Percentiles rank a stretch among this genome's conserved stretches.
Evolutionary conservation across 2,329 filamentous ascomycete genomes (phyloP).

Genomic region (Colletotrichum musae): DNA sequence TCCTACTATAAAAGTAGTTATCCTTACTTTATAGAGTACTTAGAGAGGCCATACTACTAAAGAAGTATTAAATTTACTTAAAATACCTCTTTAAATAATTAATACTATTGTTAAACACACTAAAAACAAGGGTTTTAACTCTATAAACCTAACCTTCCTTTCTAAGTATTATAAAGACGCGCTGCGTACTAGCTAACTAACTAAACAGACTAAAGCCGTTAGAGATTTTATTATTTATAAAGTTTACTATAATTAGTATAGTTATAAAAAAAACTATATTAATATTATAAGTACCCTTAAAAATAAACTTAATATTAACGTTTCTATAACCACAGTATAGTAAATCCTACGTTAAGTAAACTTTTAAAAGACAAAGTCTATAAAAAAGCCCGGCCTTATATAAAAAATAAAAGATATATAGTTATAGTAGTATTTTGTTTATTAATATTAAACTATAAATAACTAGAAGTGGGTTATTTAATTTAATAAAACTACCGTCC

Average conservation of each 20-base stretch:
- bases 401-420: not conserved
- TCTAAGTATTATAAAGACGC: not conserved
- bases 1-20: not conserved
- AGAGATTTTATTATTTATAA: not conserved
- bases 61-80: not conserved
- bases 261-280: slow-evolving; percentile 21
- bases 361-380: slow-evolving; percentile 4
- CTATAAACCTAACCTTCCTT: not conserved
- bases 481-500: slow-evolving; percentile 7
- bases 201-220: not conserved
- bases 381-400: slow-evolving; percentile 4
- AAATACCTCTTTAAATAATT: not conserved
- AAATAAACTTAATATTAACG: slow-evolving; percentile 9
- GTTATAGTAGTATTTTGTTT: not conserved
- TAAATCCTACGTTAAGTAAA: not conserved
- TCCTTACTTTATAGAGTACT: not conserved
- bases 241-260: slow-evolving; percentile 15
- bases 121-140: not conserved
- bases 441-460: slow-evolving; percentile 9
- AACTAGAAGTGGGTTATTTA: slow-evolving; percentile 20
- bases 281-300: not conserved
- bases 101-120: not conserved
- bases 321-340: slow-evolving; percentile 6
- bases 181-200: not conserved
- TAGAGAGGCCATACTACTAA: not conserved